phyloP scores from a whole-genome alignment of 2,329 filamentous ascomycete genomes.

The Apiospora arundinis region DNA sequence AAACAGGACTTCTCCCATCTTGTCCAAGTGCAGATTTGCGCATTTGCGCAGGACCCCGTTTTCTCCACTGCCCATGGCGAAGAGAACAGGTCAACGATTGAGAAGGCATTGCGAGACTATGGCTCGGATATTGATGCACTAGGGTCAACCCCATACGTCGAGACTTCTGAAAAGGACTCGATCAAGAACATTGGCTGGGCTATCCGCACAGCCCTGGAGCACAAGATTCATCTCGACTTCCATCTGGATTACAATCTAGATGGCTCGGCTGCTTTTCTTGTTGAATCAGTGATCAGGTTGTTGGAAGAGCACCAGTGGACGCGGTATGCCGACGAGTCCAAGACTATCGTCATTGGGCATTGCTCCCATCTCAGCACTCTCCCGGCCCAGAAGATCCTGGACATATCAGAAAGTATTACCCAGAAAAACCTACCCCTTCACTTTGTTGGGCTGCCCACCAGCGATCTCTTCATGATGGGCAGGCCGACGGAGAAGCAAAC shows the following conservation, averaged over 20 bases:
- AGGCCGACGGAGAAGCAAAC: conserved; percentile 39
- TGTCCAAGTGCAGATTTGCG: conserved; percentile 70
- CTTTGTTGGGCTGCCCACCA: conserved; percentile 74
- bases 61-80: conserved; percentile 60
- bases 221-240: conserved; percentile 67
- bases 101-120: conserved; percentile 37
- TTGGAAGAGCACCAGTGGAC: conserved; percentile 59
- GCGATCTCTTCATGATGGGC: conserved; percentile 76
- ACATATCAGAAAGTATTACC: conserved; percentile 54
- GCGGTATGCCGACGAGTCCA: conserved; percentile 42
- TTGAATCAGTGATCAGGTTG: conserved; percentile 52
- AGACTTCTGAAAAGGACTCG: conserved; percentile 54
- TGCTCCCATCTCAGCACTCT: conserved; percentile 71
- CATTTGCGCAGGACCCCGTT: conserved; percentile 74
- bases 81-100: conserved; percentile 56
- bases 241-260: conserved; percentile 76
- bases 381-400: conserved; percentile 52
- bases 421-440: conserved; percentile 60
- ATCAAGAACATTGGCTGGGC: conserved; percentile 69
- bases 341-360: conserved; percentile 68
- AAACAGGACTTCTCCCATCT: conserved; percentile 58
- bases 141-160: conserved; percentile 75
- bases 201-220: conserved; percentile 56
- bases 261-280: conserved; percentile 26
- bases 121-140: conserved; percentile 59